These are phyloP conservation scores for Tarenaya hassleriana DNA, from an alignment of 345 rosid species.

Conservation along the genomic window DNA sequence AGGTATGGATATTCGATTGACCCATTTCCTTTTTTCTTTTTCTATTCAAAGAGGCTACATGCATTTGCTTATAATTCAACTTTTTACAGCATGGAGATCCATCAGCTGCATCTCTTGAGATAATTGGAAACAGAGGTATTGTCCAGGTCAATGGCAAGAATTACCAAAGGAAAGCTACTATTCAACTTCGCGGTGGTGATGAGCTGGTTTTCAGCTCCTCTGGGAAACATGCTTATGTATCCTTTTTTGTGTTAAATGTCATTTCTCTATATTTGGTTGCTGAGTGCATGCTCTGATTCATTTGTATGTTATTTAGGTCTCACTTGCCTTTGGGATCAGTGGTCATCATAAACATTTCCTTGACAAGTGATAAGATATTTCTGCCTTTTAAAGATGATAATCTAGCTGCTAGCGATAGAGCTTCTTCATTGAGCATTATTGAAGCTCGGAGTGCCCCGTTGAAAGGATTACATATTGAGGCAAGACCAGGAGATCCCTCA, in stretches of 20 bases:
- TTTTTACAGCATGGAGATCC: conserved; percentile 51
- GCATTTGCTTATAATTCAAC: conserved; percentile 24
- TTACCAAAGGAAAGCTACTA: conserved; percentile 37
- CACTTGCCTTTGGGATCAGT: not conserved
- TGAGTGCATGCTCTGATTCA: not conserved
- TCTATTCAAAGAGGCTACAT: conserved; percentile 1
- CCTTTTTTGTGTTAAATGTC: conserved; percentile 35
- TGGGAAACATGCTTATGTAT: conserved; percentile 93
- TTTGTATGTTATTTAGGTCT: conserved; percentile 8
- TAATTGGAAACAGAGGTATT: conserved; percentile 67
- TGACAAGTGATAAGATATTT: conserved; percentile 60
- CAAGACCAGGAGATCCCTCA: conserved; percentile 80
- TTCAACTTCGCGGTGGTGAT: conserved; percentile 77
- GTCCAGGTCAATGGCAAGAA: conserved; percentile 81
- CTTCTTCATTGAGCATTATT: conserved; percentile 61
- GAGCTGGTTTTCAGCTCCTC: conserved; percentile 68
- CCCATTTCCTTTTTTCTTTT: conserved; percentile 4
- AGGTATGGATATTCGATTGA: conserved; percentile 37
- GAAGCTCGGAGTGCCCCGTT: conserved; percentile 65
- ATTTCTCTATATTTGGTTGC: not conserved
- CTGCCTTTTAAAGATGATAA: conserved; percentile 68
- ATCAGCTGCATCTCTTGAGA: conserved; percentile 59
- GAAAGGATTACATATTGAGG: conserved; percentile 68
- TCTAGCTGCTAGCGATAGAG: conserved; percentile 48
- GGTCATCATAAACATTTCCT: conserved; percentile 33